A percentile compares a stretch with the other conserved stretches of the same genome.
Evolutionary conservation across 1,284 basidiomycete species (phyloP).

Genomic region (Ceratobasidium papillatum): DNA sequence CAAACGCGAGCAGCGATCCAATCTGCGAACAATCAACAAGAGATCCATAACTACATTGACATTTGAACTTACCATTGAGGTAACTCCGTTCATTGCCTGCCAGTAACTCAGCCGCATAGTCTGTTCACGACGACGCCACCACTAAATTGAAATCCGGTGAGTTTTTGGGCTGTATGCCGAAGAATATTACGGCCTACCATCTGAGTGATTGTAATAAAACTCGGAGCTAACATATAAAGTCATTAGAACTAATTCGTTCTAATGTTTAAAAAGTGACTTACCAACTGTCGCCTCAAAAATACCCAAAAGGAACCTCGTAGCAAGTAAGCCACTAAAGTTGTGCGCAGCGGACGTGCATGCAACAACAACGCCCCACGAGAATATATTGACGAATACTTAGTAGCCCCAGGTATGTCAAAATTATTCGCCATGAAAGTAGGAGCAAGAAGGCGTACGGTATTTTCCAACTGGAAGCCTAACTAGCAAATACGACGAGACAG

Average conservation of each 20-base stretch:
- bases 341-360: constrained; percentile 54
- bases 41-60: not conserved
- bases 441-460: constrained; percentile 50
- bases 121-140: constrained; percentile 59
- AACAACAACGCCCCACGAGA: constrained; percentile 57
- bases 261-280: constrained; percentile 45
- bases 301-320: constrained; percentile 57
- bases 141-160: constrained; percentile 46
- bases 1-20: constrained; percentile 56
- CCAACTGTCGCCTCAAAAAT: constrained; percentile 59
- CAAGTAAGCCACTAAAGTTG: constrained; percentile 55
- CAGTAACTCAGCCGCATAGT: constrained; percentile 57
- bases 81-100: constrained; percentile 56
- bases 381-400: constrained; percentile 55
- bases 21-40: constrained; percentile 42
- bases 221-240: constrained; percentile 47
- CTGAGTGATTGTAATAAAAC: constrained; percentile 58
- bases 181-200: constrained; percentile 50
- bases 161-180: not conserved
- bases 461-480: constrained; percentile 58
- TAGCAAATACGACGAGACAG: constrained; percentile 57
- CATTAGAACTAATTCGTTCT: not conserved
- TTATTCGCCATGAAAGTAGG: not conserved
- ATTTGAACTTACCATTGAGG: constrained; percentile 48
- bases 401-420: not conserved